These are phyloP conservation scores for Huntiella abstrusa DNA, from an alignment of 2,329 filamentous ascomycete species.

Conservation along the genomic window DNA sequence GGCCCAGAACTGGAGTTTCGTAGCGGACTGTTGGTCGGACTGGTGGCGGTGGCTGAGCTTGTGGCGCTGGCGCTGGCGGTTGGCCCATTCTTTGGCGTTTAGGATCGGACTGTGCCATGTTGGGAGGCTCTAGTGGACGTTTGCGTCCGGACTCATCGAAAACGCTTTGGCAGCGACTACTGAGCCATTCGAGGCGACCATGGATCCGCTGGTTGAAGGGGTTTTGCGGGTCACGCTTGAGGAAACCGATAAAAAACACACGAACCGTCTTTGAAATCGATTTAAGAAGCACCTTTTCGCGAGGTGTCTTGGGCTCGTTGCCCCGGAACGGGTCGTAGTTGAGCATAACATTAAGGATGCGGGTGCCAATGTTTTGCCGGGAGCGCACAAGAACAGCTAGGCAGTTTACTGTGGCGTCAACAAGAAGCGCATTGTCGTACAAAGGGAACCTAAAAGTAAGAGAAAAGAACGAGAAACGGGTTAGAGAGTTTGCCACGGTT, in stretches of 20 bases:
- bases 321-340: slow-evolving; percentile 79
- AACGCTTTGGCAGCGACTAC: slow-evolving; percentile 57
- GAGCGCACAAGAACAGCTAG: slow-evolving; percentile 67
- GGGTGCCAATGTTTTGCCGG: slow-evolving; percentile 61
- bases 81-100: slow-evolving; percentile 58
- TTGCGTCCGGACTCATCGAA: slow-evolving; percentile 68
- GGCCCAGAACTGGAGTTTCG: slow-evolving; percentile 50
- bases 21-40: slow-evolving; percentile 13
- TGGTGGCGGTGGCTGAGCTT: slow-evolving; percentile 13
- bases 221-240: slow-evolving; percentile 68
- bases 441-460: slow-evolving; percentile 10
- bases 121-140: slow-evolving; percentile 50
- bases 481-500: slow-evolving; percentile 11
- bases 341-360: slow-evolving; percentile 68
- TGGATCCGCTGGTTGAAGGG: slow-evolving; percentile 62
- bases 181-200: slow-evolving; percentile 66
- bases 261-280: slow-evolving; percentile 92
- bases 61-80: slow-evolving; percentile 20
- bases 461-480: slow-evolving; percentile 5
- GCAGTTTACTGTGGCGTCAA: slow-evolving; percentile 83
- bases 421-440: slow-evolving; percentile 60
- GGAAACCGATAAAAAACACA: slow-evolving; percentile 63
- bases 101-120: slow-evolving; percentile 54
- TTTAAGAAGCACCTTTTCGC: slow-evolving; percentile 62
- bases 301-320: slow-evolving; percentile 57